Base-by-base conservation (phyloP, 257 asterid species). In the Misopates orontium region DNA sequence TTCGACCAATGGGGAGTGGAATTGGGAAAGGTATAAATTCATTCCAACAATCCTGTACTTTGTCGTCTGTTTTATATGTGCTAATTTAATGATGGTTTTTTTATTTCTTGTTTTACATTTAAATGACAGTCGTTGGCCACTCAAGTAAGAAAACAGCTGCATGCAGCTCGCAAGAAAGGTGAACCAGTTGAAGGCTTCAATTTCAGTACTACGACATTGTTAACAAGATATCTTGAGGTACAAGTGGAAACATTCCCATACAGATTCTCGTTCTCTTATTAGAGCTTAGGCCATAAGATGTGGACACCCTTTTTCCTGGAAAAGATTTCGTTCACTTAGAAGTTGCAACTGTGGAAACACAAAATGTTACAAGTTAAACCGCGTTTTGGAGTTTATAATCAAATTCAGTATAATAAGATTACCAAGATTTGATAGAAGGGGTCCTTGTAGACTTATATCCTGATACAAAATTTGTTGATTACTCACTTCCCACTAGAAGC, bases 1-100 rank as follows among this genome's bases (percentile, higher is more conserved):
- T 94, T 94, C 48, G 99, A 94, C 77, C 99, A 94, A 74, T 94
- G 99, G 99, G 99, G 99, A 64, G 99, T 94, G 62, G 97, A 94
- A 71, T 60, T 94, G 73, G 99, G 99, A 73, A 90, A 94, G 96
- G 99, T 94, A 79, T 40, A 54, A 16, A 63, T 56, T 50, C 36
- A 12, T 44, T 36, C 2, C 50, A 18, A 16, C 19, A 45, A 8
- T 25, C 15, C 39, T 62, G 7, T 57, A 14, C 45, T 71, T 68
- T 20, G 40, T 19, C 49, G 31, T 60, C 17, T 59, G 45, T 64
- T 31, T 28, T 13, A 3, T 19, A 4, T 62, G 36, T 41, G 66
- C 51, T 54, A 39, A 74, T 59, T 24, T 60, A 36, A 2, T 56
- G 49, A 14, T 56, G 48, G 4, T 50, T 51, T 50, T 61, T 14